Percentiles rank a stretch among this genome's conserved stretches.
Evolutionary conservation across 306 rosid genomes (phyloP).

Genomic region (cucumber (Cucumis sativus)): DNA sequence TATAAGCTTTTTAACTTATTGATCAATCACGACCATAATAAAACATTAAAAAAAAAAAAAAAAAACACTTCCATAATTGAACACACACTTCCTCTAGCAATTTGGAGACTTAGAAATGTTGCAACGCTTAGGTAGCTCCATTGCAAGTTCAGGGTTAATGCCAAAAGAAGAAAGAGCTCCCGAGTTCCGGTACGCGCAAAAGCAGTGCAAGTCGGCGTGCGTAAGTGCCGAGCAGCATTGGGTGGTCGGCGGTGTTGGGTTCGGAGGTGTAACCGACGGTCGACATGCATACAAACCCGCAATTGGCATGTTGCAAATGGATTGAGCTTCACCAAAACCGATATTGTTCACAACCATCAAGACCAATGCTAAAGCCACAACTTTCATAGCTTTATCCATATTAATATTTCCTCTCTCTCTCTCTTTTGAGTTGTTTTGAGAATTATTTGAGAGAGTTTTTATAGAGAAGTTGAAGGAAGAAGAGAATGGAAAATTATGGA

Average conservation of each 20-base stretch:
- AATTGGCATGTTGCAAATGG: conserved; percentile 35
- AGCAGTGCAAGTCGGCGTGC: conserved; percentile 33
- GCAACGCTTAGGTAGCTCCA: conserved; percentile 44
- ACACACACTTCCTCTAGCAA: conserved; percentile 14
- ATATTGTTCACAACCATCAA: not conserved
- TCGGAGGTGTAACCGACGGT: conserved; percentile 40
- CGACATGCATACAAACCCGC: conserved; percentile 26
- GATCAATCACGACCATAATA: not conserved
- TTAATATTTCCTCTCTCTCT: not conserved
- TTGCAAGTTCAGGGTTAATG: conserved; percentile 42
- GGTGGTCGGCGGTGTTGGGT: conserved; percentile 19
- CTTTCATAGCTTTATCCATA: not conserved
- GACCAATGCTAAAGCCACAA: not conserved
- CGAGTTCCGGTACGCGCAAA: conserved; percentile 41
- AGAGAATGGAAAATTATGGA: not conserved
- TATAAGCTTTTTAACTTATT: too few species aligned
- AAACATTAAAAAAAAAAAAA: not conserved
- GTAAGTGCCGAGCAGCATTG: conserved; percentile 30
- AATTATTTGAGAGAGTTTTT: not conserved
- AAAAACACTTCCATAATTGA: too few species aligned
- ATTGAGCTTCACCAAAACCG: conserved; percentile 10
- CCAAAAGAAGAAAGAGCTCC: conserved; percentile 42
- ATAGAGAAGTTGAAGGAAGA: not conserved
- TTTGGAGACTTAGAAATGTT: conserved; percentile 33
- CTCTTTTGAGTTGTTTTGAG: not conserved